phyloP scores from a whole-genome alignment of 2,329 filamentous ascomycete genomes.

The Penicillium psychrosexuale region DNA sequence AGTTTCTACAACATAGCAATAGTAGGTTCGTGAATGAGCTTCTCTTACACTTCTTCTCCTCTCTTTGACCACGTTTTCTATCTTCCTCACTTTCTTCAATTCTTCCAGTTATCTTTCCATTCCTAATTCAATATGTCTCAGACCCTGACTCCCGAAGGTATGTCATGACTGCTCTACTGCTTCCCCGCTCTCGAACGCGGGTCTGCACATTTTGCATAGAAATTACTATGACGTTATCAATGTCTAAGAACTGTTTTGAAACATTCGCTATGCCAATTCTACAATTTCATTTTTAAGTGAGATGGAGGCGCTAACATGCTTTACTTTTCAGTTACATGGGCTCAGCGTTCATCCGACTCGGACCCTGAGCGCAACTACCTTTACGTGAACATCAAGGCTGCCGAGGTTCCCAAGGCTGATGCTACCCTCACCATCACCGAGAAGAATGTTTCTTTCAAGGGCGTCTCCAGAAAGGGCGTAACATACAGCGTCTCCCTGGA shows the following conservation, averaged over 20 bases:
- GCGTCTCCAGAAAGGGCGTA: conserved; percentile 79
- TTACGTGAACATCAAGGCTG: conserved; percentile 85
- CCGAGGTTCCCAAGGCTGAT: conserved; percentile 73
- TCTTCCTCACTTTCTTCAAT: conserved; percentile 2
- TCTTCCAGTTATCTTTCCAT: conserved; percentile 4
- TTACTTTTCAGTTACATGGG: conserved; percentile 78
- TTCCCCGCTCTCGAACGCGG: conserved; percentile 26
- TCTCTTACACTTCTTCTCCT: conserved; percentile 19
- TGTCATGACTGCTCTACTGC: conserved; percentile 29
- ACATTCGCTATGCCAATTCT: background rate
- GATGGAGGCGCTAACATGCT: conserved; percentile 11
- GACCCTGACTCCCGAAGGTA: conserved; percentile 48
- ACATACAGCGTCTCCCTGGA: conserved; percentile 83
- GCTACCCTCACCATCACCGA: conserved; percentile 82
- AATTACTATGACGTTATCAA: conserved; percentile 15
- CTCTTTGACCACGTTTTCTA: conserved; percentile 11
- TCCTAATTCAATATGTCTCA: conserved; percentile 23
- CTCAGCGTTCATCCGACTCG: conserved; percentile 81
- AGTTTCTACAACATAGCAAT: conserved; percentile 36
- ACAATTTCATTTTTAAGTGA: background rate
- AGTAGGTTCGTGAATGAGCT: conserved; percentile 26
- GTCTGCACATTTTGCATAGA: conserved; percentile 23
- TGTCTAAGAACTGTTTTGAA: background rate
- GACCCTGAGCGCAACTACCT: conserved; percentile 89
- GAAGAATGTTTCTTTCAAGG: conserved; percentile 74